A percentile compares a stretch with the other conserved stretches of the same genome.
These are phyloP conservation scores for Tetrahymena thermophila DNA, from an alignment of 73 alveolate genomes.

Conservation along the genomic window DNA sequence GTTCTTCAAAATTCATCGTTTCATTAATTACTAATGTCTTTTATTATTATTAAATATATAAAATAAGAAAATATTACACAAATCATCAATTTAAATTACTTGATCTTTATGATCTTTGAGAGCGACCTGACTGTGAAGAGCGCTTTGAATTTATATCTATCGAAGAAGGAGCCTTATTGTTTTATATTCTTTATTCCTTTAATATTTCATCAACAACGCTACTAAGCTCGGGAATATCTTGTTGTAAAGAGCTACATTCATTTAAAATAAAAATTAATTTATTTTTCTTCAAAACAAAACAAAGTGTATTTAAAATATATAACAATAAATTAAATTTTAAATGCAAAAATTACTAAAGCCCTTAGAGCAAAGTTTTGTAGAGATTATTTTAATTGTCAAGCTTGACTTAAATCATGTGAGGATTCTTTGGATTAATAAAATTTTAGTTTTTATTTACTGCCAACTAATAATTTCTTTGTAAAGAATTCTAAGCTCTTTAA, in stretches of 20 bases:
- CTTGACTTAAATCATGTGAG: conserved; percentile 14
- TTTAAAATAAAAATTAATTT: background rate
- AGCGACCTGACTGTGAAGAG: background rate
- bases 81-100: background rate
- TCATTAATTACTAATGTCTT: background rate
- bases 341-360: conserved; percentile 12
- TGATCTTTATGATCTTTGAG: background rate
- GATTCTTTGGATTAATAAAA: conserved; percentile 11
- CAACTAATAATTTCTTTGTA: conserved; percentile 1
- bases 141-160: background rate
- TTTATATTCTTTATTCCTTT: background rate
- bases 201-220: background rate
- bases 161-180: background rate
- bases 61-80: background rate
- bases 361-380: conserved; percentile 10
- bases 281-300: background rate
- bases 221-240: background rate
- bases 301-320: background rate
- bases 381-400: conserved; percentile 19
- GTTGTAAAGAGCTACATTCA: background rate
- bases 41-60: background rate
- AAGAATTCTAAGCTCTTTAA: conserved; percentile 10
- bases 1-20: background rate
- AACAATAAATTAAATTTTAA: background rate
- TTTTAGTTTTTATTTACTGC: background rate